Evolutionary conservation across 495 filamentous ascomycete species (phyloP).

Genomic region (Penicillium riverlandense): DNA sequence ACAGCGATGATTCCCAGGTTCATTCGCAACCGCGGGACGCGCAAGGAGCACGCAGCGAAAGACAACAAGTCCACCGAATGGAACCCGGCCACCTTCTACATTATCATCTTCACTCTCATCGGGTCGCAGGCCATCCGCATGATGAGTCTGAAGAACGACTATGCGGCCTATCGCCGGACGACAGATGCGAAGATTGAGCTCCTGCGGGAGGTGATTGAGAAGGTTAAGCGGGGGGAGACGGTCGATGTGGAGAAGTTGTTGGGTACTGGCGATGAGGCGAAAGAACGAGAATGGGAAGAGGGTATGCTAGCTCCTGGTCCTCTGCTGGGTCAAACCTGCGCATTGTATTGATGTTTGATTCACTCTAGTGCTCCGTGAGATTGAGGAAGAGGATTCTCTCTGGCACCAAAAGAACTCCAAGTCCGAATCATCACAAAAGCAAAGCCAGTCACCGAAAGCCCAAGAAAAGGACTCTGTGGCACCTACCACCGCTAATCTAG

Average conservation of each 20-base stretch:
- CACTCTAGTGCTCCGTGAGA: constrained; percentile 61
- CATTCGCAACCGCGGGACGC: constrained; percentile 28
- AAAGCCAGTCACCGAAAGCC: constrained; percentile 2
- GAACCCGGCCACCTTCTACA: constrained; percentile 93
- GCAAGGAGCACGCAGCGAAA: constrained; percentile 21
- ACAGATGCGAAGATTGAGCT: constrained; percentile 72
- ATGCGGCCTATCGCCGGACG: constrained; percentile 59
- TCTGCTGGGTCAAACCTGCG: too few species aligned
- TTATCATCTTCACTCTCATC: constrained; percentile 83
- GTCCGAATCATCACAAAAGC: constrained; percentile 3
- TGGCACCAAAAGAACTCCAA: constrained; percentile 41
- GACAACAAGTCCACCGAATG: constrained; percentile 56
- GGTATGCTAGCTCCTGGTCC: constrained; percentile 37
- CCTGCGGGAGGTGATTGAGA: constrained; percentile 75
- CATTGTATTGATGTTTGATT: not conserved
- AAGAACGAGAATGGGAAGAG: constrained; percentile 85
- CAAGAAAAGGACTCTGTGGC: constrained; percentile 11
- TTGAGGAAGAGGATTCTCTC: constrained; percentile 67
- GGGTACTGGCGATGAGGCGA: constrained; percentile 68
- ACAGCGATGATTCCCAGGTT: constrained; percentile 52
- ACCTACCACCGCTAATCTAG: constrained; percentile 4
- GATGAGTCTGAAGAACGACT: constrained; percentile 72
- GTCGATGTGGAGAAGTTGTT: constrained; percentile 82
- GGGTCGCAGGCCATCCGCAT: constrained; percentile 92
- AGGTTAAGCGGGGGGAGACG: constrained; percentile 74